These are phyloP conservation scores for Blastobotrys arbuscula DNA, from an alignment of 1,139 yeast species.

Conservation along the genomic window DNA sequence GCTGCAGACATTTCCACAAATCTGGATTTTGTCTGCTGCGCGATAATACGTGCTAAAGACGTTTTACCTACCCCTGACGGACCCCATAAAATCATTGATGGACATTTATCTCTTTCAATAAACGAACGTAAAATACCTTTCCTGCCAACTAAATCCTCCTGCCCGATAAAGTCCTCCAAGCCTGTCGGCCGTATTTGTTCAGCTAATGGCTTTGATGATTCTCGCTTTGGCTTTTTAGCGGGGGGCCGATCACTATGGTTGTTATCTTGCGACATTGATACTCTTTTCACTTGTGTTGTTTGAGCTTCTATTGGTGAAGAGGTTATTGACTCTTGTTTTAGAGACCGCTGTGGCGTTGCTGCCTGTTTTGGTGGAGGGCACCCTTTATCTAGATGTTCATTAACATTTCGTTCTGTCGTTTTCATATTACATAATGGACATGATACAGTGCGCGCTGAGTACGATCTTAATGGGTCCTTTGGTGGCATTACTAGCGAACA, in stretches of 20 bases:
- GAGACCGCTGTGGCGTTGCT: constrained; percentile 1
- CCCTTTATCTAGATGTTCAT: constrained; percentile 36
- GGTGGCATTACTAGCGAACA: no score
- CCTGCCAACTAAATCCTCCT: constrained; percentile 69
- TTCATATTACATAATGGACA: constrained; percentile 36
- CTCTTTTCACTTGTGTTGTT: not conserved
- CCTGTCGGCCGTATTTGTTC: constrained; percentile 75
- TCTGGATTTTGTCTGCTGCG: constrained; percentile 46
- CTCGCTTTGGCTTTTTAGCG: not conserved
- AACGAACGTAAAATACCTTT: constrained; percentile 68
- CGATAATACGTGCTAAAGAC: constrained; percentile 60
- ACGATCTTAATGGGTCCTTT: not conserved
- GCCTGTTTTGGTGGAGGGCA: constrained; percentile 23
- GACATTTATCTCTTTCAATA: constrained; percentile 50
- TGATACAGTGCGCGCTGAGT: constrained; percentile 8
- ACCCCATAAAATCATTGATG: constrained; percentile 93
- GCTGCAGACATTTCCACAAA: constrained; percentile 89
- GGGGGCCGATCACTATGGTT: not conserved
- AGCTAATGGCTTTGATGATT: constrained; percentile 53
- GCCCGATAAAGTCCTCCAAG: constrained; percentile 79
- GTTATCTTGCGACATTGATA: not conserved
- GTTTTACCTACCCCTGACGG: constrained; percentile 95
- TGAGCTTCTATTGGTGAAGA: constrained; percentile 2
- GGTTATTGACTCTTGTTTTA: not conserved
- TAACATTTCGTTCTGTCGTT: constrained; percentile 31